phyloP scores from a whole-genome alignment of 805 yeast species.

The Isabelozyma gotoi region DNA sequence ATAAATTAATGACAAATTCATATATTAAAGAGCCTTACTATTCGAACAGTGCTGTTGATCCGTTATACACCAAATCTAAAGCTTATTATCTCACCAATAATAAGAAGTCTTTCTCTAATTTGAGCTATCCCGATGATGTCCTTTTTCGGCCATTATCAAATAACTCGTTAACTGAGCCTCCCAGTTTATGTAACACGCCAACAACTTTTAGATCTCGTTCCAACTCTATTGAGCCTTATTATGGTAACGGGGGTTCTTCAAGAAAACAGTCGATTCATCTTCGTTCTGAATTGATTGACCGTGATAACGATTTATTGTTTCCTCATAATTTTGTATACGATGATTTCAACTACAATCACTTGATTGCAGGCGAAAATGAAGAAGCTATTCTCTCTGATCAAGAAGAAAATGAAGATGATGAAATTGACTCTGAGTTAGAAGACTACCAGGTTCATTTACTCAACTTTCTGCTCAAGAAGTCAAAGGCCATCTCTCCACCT shows the following conservation, averaged over 20 bases:
- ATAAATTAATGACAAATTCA: neutral
- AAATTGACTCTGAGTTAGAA: neutral
- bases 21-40: neutral
- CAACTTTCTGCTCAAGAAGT: neutral
- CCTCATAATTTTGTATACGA: neutral
- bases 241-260: slow-evolving; percentile 1
- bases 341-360: neutral
- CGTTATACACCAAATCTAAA: neutral
- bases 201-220: neutral
- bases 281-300: neutral
- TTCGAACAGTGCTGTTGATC: neutral
- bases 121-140: neutral
- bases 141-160: neutral
- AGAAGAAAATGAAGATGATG: neutral
- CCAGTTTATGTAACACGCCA: neutral
- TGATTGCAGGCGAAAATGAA: neutral
- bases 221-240: slow-evolving; percentile 17
- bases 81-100: neutral
- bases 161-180: neutral
- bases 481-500: neutral
- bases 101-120: neutral
- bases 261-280: neutral
- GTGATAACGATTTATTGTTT: neutral
- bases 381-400: neutral
- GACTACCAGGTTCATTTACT: neutral